phyloP scores from a whole-genome alignment of 1,284 basidiomycete genomes.

The Boletus albobrunnescens region DNA sequence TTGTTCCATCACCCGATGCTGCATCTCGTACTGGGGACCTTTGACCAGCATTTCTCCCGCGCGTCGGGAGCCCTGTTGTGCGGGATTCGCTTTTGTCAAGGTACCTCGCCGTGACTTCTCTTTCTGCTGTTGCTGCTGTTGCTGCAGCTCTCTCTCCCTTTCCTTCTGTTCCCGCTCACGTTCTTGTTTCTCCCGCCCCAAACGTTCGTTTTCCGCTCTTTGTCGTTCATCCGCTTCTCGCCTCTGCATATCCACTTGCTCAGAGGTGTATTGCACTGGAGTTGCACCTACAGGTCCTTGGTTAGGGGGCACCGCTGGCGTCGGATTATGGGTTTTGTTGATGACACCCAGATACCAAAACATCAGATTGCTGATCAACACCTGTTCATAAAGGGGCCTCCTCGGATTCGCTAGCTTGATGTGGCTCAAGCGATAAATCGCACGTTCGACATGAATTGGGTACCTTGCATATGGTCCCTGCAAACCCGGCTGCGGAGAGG shows the following conservation, averaged over 20 bases:
- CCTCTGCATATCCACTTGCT: constrained; percentile 35
- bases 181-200: constrained; percentile 44
- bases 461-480: constrained; percentile 77
- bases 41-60: constrained; percentile 83
- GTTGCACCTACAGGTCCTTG: constrained; percentile 14
- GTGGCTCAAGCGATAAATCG: constrained; percentile 94
- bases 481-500: constrained; percentile 55
- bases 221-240: constrained; percentile 45
- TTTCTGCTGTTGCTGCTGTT: constrained; percentile 47
- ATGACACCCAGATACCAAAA: constrained; percentile 99
- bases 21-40: constrained; percentile 89
- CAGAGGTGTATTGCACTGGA: constrained; percentile 18
- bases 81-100: constrained; percentile 49
- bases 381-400: constrained; percentile 95
- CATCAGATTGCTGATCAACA: constrained; percentile 98
- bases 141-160: constrained; percentile 38
- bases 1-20: constrained; percentile 87
- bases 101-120: constrained; percentile 54
- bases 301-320: constrained; percentile 32
- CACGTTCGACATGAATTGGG: constrained; percentile 96
- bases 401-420: constrained; percentile 98
- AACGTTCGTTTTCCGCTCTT: constrained; percentile 43
- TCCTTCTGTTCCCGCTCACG: constrained; percentile 43
- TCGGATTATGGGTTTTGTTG: constrained; percentile 70
- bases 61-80: constrained; percentile 46